Percentiles rank a stretch among this genome's conserved stretches.
Evolutionary conservation across 2,329 filamentous ascomycete species (phyloP).

Genomic region (Thelonectria olida): DNA sequence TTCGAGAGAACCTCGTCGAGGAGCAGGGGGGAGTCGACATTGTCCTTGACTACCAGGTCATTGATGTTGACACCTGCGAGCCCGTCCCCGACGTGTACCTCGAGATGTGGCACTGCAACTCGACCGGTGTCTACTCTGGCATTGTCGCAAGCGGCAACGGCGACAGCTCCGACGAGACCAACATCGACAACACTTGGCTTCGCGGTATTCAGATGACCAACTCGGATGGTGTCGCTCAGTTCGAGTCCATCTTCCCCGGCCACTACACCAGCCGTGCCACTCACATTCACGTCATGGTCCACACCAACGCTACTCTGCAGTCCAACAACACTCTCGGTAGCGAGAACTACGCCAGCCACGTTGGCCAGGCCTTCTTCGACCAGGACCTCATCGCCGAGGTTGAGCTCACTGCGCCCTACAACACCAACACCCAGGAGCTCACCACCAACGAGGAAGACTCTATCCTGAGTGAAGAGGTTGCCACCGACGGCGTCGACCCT

Average conservation of each 20-base stretch:
- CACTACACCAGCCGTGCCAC: slow-evolving; percentile 56
- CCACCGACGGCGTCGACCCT: slow-evolving; percentile 61
- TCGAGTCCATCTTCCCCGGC: slow-evolving; percentile 55
- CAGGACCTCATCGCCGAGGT: slow-evolving; percentile 63
- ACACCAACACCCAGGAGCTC: slow-evolving; percentile 53
- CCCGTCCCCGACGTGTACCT: slow-evolving; percentile 52
- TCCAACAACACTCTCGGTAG: slow-evolving; percentile 47
- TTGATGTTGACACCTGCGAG: slow-evolving; percentile 55
- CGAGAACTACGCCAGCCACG: slow-evolving; percentile 59
- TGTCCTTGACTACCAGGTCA: slow-evolving; percentile 54
- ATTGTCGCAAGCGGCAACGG: slow-evolving; percentile 52
- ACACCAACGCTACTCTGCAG: slow-evolving; percentile 46
- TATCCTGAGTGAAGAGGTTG: slow-evolving; percentile 56
- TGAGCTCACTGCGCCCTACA: slow-evolving; percentile 59
- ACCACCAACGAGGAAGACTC: slow-evolving; percentile 63
- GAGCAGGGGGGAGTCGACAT: slow-evolving; percentile 51
- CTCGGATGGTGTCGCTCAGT: slow-evolving; percentile 52
- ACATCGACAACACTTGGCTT: slow-evolving; percentile 47
- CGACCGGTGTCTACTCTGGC: slow-evolving; percentile 57
- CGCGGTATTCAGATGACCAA: slow-evolving; percentile 53
- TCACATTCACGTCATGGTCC: slow-evolving; percentile 58
- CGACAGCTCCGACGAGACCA: slow-evolving; percentile 49
- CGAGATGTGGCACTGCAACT: slow-evolving; percentile 58
- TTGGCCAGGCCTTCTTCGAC: slow-evolving; percentile 73
- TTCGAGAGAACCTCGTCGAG: slow-evolving; percentile 51